Evolutionary conservation across 257 asterid genomes (phyloP).

Genomic region (Nicotiana noctiflora): DNA sequence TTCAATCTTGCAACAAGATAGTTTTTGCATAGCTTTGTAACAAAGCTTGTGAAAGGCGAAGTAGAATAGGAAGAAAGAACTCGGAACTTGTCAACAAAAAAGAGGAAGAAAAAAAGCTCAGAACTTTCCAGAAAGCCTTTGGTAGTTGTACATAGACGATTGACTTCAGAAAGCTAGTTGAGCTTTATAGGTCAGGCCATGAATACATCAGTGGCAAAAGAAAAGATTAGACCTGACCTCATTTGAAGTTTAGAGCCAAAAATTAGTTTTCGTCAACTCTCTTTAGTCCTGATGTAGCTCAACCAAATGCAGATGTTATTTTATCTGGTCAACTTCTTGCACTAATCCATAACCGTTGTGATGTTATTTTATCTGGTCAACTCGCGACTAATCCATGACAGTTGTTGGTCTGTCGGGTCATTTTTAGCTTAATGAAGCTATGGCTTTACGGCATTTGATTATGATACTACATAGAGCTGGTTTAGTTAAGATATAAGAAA

Average conservation of each 20-base stretch:
- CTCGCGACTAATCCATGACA: background rate
- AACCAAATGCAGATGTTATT: background rate
- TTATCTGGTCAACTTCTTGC: background rate
- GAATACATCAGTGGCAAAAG: background rate
- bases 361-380: background rate
- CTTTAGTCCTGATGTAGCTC: background rate
- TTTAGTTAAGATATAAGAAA: no score
- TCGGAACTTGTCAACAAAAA: background rate
- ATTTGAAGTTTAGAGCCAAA: background rate
- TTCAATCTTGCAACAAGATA: background rate
- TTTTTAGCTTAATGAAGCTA: background rate
- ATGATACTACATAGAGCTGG: background rate
- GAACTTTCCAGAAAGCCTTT: background rate
- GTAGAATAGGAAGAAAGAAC: background rate
- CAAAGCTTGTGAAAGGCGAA: background rate
- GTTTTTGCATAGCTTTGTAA: background rate
- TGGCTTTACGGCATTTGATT: background rate
- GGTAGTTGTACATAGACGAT: background rate
- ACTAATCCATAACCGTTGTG: background rate
- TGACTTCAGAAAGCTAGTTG: background rate
- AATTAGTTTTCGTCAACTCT: background rate
- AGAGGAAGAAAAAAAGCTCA: background rate
- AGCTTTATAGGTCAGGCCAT: background rate
- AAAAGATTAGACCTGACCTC: background rate
- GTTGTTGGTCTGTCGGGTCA: background rate